A percentile compares a stretch with the other conserved stretches of the same genome.
Conservation (phyloP, 108 stramenopile species). For the Nannochloropsis oceanica region DNA sequence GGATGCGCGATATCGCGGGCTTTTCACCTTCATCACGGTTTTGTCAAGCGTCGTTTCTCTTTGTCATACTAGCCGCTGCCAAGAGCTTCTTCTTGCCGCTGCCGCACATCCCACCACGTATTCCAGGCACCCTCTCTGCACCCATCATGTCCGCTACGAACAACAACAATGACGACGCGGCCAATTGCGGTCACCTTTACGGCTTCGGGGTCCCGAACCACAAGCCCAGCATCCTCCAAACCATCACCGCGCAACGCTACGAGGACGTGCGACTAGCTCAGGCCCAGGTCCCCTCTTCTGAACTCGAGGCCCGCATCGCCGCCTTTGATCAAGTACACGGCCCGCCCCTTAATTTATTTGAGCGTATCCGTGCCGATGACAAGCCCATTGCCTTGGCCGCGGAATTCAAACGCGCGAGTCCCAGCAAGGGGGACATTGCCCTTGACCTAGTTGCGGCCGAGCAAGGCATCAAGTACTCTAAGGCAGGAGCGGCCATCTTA, state of each 20-base stretch:
- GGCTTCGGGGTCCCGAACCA: conserved; percentile 23
- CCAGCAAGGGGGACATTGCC: conserved; percentile 79
- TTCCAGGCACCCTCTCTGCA: no score
- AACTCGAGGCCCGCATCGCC: conserved; percentile 11
- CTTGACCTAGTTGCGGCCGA: conserved; percentile 46
- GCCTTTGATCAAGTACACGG: conserved; percentile 17
- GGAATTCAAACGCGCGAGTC: conserved; percentile 94
- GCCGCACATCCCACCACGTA: no score
- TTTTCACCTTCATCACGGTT: no score
- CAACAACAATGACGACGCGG: not conserved
- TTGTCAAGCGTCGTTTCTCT: no score
- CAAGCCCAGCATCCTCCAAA: conserved; percentile 27
- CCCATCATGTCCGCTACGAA: not conserved
- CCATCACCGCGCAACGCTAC: conserved; percentile 22
- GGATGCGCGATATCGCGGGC: no score
- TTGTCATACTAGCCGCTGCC: no score
- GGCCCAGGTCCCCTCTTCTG: not conserved
- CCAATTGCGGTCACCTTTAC: conserved; percentile 6
- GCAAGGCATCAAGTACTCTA: conserved; percentile 59
- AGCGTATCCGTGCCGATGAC: conserved; percentile 12
- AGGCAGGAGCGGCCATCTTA: conserved; percentile 73
- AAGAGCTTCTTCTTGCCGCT: no score
- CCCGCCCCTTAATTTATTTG: conserved; percentile 25
- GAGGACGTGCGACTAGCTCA: conserved; percentile 13
- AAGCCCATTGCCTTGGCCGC: conserved; percentile 58